Conservation (phyloP, 495 filamentous ascomycete genomes). For the Rhypophila decipiens region DNA sequence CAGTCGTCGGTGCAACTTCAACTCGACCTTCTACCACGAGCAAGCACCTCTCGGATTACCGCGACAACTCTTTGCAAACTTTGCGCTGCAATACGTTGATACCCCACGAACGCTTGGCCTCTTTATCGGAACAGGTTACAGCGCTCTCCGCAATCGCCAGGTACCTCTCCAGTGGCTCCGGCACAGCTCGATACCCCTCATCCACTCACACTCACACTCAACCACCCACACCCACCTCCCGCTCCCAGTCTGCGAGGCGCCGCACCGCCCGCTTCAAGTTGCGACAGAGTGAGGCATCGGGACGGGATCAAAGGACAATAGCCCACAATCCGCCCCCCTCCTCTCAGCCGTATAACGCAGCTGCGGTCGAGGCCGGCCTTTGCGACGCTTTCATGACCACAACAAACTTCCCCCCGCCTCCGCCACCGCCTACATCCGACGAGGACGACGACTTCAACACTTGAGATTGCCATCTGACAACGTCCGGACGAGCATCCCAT, state of each 20-base stretch:
- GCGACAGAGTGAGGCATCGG: background rate
- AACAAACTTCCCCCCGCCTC: constrained; percentile 12
- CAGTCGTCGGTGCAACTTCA: too few species aligned
- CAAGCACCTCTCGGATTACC: too few species aligned
- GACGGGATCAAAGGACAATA: too few species aligned
- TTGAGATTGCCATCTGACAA: background rate
- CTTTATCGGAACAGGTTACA: constrained; percentile 22
- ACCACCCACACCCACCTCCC: background rate
- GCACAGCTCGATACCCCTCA: background rate
- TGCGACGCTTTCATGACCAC: constrained; percentile 19
- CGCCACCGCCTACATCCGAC: constrained; percentile 12
- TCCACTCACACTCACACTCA: background rate
- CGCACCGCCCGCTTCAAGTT: background rate
- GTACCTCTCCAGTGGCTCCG: constrained; percentile 2
- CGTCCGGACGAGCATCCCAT: constrained; percentile 4
- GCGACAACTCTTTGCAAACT: too few species aligned
- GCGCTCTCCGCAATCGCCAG: constrained; percentile 5
- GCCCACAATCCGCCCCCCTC: background rate
- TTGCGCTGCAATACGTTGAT: too few species aligned
- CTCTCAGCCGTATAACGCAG: constrained; percentile 10
- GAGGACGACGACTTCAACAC: background rate
- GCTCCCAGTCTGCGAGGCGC: background rate
- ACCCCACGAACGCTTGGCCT: background rate
- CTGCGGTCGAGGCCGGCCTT: constrained; percentile 16
- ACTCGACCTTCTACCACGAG: too few species aligned